Conservation (phyloP, 163 green algal species). For the Chloromonas sp. region DNA sequence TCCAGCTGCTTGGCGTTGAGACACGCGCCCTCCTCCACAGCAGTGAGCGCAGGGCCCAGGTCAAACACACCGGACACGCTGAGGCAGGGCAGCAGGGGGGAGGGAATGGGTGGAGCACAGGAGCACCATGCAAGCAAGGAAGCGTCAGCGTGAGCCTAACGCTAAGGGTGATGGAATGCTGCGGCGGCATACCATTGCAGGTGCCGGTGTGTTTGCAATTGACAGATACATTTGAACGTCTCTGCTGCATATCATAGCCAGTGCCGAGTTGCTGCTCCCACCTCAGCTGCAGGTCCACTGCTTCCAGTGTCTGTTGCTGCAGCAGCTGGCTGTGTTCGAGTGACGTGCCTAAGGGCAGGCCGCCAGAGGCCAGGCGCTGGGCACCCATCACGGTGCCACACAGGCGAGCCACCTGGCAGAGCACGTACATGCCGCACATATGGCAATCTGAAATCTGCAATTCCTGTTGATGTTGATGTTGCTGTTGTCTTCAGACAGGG, state of each 20-base stretch:
- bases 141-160: not conserved
- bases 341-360: conserved; percentile 42
- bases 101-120: not conserved
- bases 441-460: too few species aligned
- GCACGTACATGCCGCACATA: too few species aligned
- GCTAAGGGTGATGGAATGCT: not conserved
- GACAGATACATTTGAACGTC: too few species aligned
- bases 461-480: too few species aligned
- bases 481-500: too few species aligned
- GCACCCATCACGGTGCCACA: conserved; percentile 55
- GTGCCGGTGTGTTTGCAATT: not conserved
- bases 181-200: not conserved
- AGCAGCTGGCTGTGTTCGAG: conserved; percentile 53
- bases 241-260: too few species aligned
- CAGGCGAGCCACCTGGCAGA: conserved; percentile 68
- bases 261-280: not conserved
- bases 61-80: conserved; percentile 55
- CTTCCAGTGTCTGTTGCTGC: conserved; percentile 70
- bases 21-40: conserved; percentile 18
- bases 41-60: conserved; percentile 49
- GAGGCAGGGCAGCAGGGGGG: conserved; percentile 1
- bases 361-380: conserved; percentile 23
- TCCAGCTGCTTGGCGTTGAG: conserved; percentile 57
- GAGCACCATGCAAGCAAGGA: not conserved
- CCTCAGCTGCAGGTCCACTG: conserved; percentile 22